These are phyloP conservation scores for Trypanosoma theileri DNA, from an alignment of 208 protist genomes.

Conservation along the genomic window DNA sequence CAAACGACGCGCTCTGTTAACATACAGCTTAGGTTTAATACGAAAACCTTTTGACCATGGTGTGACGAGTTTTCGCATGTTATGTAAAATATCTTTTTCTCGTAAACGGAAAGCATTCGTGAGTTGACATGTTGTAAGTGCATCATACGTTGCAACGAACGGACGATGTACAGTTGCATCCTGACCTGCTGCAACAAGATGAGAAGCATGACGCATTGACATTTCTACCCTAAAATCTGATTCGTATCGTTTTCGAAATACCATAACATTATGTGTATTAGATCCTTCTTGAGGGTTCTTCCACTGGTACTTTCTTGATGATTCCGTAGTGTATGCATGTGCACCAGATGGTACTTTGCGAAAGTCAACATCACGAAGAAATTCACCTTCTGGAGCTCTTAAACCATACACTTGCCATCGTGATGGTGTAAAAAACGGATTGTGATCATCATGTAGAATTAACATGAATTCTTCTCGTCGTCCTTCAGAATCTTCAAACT, in stretches of 20 bases:
- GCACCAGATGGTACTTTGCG: constrained; percentile 41
- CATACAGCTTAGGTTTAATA: constrained; percentile 44
- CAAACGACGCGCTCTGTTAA: constrained; percentile 38
- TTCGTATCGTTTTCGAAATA: constrained; percentile 71
- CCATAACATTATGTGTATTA: constrained; percentile 55
- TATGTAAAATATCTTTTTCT: constrained; percentile 57
- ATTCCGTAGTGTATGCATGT: constrained; percentile 42
- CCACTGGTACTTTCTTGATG: constrained; percentile 25
- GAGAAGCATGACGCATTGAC: constrained; percentile 51
- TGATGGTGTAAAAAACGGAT: constrained; percentile 51
- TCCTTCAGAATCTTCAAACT: constrained; percentile 33
- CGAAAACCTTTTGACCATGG: constrained; percentile 40
- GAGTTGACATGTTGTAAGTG: constrained; percentile 72
- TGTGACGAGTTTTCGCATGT: constrained; percentile 53
- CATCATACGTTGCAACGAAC: constrained; percentile 41
- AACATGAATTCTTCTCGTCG: constrained; percentile 50
- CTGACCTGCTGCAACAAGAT: constrained; percentile 17
- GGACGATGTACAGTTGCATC: constrained; percentile 17
- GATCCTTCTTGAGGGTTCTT: constrained; percentile 21
- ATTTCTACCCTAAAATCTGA: constrained; percentile 75
- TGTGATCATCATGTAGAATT: constrained; percentile 62
- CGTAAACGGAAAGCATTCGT: constrained; percentile 73
- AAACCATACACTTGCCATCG: constrained; percentile 70
- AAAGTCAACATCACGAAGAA: constrained; percentile 46
- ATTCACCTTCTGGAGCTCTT: constrained; percentile 29